Conservation (phyloP, 148 eudicot species). For the Fagopyrum tataricum region DNA sequence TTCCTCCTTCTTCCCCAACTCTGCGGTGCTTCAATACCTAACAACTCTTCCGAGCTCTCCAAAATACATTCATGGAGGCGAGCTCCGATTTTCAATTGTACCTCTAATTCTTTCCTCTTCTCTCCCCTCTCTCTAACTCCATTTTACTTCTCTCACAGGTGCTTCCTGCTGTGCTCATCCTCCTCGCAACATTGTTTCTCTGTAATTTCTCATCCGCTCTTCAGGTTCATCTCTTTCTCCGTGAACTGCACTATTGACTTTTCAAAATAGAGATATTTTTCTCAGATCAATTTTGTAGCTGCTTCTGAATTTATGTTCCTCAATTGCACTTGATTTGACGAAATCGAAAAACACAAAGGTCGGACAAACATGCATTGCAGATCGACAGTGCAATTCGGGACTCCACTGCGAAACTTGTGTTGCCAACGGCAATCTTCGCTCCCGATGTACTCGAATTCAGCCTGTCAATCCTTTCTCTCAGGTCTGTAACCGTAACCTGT, state of each 20-base stretch:
- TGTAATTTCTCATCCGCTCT: slow-evolving; percentile 9
- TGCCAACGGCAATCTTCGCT: slow-evolving; percentile 53
- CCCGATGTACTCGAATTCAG: slow-evolving; percentile 73
- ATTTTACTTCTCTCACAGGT: not conserved
- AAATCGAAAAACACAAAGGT: slow-evolving; percentile 22
- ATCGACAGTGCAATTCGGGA: slow-evolving; percentile 53
- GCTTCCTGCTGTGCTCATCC: not conserved
- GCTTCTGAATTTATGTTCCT: not conserved
- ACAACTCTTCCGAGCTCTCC: not conserved
- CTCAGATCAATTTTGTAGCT: not conserved
- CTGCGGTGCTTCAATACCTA: not conserved
- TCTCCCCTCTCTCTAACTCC: not conserved
- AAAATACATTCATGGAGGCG: slow-evolving; percentile 5
- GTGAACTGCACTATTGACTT: too few species aligned
- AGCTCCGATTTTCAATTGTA: not conserved
- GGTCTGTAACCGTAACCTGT: slow-evolving; percentile 27
- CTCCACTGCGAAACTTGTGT: slow-evolving; percentile 84
- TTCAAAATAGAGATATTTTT: not conserved
- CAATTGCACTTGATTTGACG: not conserved
- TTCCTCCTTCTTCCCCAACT: not conserved
- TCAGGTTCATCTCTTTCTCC: slow-evolving; percentile 9
- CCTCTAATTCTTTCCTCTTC: not conserved
- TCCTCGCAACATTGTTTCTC: slow-evolving; percentile 2
- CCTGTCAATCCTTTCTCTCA: slow-evolving; percentile 63
- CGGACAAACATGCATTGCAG: slow-evolving; percentile 46